Base-by-base conservation (phyloP, 163 green algal species). In the Chlorella variabilis region DNA sequence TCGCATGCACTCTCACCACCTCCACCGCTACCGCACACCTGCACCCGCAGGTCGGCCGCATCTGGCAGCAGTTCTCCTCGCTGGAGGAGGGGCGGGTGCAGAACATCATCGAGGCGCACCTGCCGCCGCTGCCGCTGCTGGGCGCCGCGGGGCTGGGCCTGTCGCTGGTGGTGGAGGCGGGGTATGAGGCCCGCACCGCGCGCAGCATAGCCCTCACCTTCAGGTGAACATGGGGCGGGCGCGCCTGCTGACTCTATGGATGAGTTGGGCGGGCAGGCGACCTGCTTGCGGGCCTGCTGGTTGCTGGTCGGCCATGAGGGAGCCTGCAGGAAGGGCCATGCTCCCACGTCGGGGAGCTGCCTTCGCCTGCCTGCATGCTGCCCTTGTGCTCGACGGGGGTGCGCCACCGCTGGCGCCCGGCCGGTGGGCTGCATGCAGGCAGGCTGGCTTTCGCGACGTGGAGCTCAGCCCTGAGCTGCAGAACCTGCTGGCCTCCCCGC, bases 91-190 rank as follows among this genome's bases (percentile, higher is more conserved):
- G 89, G 18, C 59, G 69, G 8, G 90, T 96, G 45, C 73, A 95
- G 42, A 97, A 97, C 84, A 93, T 97, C 75, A 96, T 97, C 41
- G 38, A 86, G 90, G 41, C 89, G 54, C 54, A 27, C 31, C 83
- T 31, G 75, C 80, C 21, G 88, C 86, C 41, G 25, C 49, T 89
- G 45, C 76, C 76, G 9, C 54, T 80, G 34, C 51, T 84, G 54
- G 36, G n/a, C 45, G 70, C 45, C 27, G 34, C 48, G 21, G 70
- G 62, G 7, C 51, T 34, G 38, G 77, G 34, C 1, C 18, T 76
- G 3, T 85, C 80, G 27, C 42, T 88, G 13, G 61, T 78, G 42
- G 88, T 92, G 29, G 83, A 86, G 39, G 88, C 88, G 7, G 38
- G 63, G 2, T 97, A 95, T 79, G 84, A 90, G 38, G 84, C 95